Evolutionary conservation across 169 alveolate genomes (phyloP), one percentile per base, ranked within the genome.

Genomic region (Miamiensis avidus): DNA sequence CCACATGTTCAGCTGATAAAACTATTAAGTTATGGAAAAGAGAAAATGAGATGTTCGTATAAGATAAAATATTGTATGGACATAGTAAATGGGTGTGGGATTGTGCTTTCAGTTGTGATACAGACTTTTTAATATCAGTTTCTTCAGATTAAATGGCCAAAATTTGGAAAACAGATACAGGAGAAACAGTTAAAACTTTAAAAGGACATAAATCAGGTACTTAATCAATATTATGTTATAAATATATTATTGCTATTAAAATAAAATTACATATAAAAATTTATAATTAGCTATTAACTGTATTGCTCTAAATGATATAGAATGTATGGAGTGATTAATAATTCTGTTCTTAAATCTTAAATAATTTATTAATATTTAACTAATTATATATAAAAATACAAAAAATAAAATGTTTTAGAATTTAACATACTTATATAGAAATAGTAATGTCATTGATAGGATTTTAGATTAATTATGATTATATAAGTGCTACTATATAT

Each of bases 51-150:
- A 83, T 81, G 34, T 85, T 82, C 30, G 89, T 78, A 49, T 83
- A 82, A 0, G 79, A 78, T 32, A 64, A 77, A 76, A 84, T 87
- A 28, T 78, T 91, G n/a, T 82, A 89, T 65, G 97, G 97, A 29
- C 97, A 94, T 85, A 79, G 87, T 20, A 93, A 91, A 32, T 94
- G 96, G 96, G 97, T 94, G 1, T 92, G 96, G 96, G 97, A 94
- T 85, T 87, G 92, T 34, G 95, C 90, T 27, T 94, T 89, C 81
- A 91, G 95, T 0, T 76, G 86, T 34, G 95, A 94, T 76, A 85
- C 94, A 30, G 94, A 75, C 33, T 94, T 78, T 83, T 83, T 92
- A n/a, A 83, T 93, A 0, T 90, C 95, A 26, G 93, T 84, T 1
- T 84, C 93, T 15, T 88, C 95, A 26, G 97, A 94, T 83, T 76